Evolutionary conservation across 2,329 filamentous ascomycete genomes (phyloP), one percentile per base, ranked within the genome.

Genomic region (Trichoderma brevicompactum): DNA sequence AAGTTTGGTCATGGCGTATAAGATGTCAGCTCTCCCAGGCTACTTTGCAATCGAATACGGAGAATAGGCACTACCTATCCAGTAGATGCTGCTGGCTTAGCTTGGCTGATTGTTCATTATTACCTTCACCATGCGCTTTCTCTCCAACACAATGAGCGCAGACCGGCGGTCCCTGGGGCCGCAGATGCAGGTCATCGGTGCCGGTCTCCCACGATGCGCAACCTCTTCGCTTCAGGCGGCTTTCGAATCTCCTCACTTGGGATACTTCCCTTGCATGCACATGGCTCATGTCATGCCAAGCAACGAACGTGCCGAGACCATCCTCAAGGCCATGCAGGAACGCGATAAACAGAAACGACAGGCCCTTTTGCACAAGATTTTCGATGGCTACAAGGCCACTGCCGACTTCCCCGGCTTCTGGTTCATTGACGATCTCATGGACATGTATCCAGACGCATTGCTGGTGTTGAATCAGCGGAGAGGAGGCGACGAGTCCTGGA

Each of bases 341-440:
- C 61, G 67, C 8, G 70, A 78, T 19, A 67, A 17, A 67, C 4
- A 70, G 3, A 70, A 66, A 9, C 71, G 76, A 0, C 72, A 71
- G 12, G 74, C 75, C 54, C 65, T 78, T 19, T 67, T 78, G 0
- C 69, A 69, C n/a, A 53, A 71, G 32, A 67, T 79, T 9, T 72
- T 77, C 43, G 69, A 73, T 13, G 75, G 76, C 1, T 74, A 76
- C 55, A 68, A 68, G 0, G 71, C 72, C 8, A 68, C 71, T 0
- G 68, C 71, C 44, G 69, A 79, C 56, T 71, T 78, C 12, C 76
- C 77, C 0, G 73, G 70, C 1, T 69, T 74, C 4, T 69, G 70
- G 46, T 79, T 79, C 66, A 67, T 72, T 0, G 72, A 74, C 9
- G 77, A 79, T 44, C 65, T 79, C 41, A 77, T 79, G 74, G 77